Base-by-base conservation (phyloP, 2,329 filamentous ascomycete genomes). In the Leptographium flavum region DNA sequence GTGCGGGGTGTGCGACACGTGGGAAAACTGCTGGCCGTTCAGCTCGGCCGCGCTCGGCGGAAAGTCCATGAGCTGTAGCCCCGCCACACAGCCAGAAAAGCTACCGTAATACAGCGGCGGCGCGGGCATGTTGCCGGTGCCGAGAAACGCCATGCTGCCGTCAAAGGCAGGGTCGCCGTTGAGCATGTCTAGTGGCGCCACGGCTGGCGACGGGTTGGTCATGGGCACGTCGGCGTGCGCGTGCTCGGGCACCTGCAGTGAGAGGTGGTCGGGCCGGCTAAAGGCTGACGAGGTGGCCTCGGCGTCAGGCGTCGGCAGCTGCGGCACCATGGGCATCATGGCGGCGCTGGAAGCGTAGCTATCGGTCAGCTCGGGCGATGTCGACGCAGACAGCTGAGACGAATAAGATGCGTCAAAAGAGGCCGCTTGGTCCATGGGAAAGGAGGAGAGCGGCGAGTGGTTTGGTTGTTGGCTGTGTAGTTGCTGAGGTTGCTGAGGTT, bases 231-330 rank as follows among this genome's bases (percentile, higher is more conserved):
- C n/a, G n/a, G n/a, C n/a, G n/a, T n/a, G n/a, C n/a, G n/a, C n/a
- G n/a, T 58, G 49, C 37, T 57, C 54, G 3, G 79, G 78, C 0
- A 82, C 78, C 53, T 81, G 77, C 1, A 82, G 62, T 19, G 74
- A 76, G 7, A 81, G 60, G 19, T 74, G 63, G 44, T 68, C 68
- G 19, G 72, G 69, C n/a, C n/a, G n/a, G n/a, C n/a, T n/a, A n/a
- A 28, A 10, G 2, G 41, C 3, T 3, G 37, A 7, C 36, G 39
- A 37, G 10, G 45, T 31, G 14, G 23, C 22, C 2, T 21, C 22
- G 21, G 2, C 21, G 15, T 23, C 23, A 19, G 31, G 3, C n/a
- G 17, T n/a, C 23, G 39, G 32, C 25, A 30, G 6, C 23, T 27
- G 40, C 11, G 45, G 22, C 17, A 46, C 15, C 5, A 36, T 17